These are phyloP conservation scores for Erodium trifolium DNA, from an alignment of 441 rosid species.

Conservation along the genomic window DNA sequence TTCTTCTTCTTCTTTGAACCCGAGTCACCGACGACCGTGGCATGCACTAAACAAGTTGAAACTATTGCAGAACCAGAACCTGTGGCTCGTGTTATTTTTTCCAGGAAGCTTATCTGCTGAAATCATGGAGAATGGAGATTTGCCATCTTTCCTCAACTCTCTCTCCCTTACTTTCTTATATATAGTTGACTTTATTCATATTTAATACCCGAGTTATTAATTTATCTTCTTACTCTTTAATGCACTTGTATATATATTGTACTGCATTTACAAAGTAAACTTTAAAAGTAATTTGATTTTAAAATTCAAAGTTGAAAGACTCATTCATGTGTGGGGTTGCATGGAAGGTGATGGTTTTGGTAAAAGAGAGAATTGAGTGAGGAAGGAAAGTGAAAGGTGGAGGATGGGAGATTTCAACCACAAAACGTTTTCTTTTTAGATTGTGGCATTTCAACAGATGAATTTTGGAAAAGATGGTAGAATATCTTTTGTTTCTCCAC, in stretches of 20 bases:
- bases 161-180: too few species aligned
- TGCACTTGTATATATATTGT: too few species aligned
- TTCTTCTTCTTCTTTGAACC: too few species aligned
- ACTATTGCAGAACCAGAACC: conserved; percentile 2
- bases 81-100: not conserved
- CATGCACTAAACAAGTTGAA: not conserved
- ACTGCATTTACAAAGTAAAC: too few species aligned
- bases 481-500: conserved; percentile 31
- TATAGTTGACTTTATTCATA: too few species aligned
- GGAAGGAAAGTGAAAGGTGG: conserved; percentile 18
- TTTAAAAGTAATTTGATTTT: too few species aligned
- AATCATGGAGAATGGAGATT: too few species aligned
- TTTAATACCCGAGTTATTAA: too few species aligned
- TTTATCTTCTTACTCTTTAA: too few species aligned
- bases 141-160: too few species aligned
- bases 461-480: conserved; percentile 5
- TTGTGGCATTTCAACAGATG: conserved; percentile 13
- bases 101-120: not conserved
- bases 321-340: conserved; percentile 11
- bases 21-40: not conserved
- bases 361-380: not conserved
- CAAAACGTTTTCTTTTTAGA: not conserved
- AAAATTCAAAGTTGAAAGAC: too few species aligned
- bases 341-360: conserved; percentile 16
- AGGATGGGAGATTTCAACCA: conserved; percentile 27